These are phyloP conservation scores for Jackrogersella multiformis DNA, from an alignment of 495 filamentous ascomycete species.

Conservation along the genomic window DNA sequence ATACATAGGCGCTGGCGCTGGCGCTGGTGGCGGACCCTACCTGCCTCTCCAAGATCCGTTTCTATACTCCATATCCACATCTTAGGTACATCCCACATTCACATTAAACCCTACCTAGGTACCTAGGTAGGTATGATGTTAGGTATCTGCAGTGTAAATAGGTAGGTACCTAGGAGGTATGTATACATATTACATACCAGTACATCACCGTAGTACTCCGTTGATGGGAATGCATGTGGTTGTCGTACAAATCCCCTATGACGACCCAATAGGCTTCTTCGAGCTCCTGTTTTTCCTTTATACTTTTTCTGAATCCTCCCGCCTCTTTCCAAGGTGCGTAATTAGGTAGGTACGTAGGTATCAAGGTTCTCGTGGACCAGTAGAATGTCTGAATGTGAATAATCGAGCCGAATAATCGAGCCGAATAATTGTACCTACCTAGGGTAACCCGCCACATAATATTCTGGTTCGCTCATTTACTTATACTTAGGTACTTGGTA, in stretches of 20 bases:
- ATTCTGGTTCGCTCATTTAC: neutral
- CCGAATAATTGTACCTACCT: too few relatives aligned
- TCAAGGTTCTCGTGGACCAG: neutral
- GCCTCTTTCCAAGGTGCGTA: too few relatives aligned
- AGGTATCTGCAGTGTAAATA: conserved; percentile 18
- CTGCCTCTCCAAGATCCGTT: neutral
- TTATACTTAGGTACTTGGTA: neutral
- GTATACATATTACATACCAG: too few relatives aligned
- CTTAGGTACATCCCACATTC: neutral
- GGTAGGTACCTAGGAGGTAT: neutral
- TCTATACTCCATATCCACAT: neutral
- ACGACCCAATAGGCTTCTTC: conserved; percentile 25
- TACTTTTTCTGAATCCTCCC: conserved; percentile 27
- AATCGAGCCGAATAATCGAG: neutral
- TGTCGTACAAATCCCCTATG: conserved; percentile 32
- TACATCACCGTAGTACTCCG: conserved; percentile 31
- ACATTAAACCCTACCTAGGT: neutral
- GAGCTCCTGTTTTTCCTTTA: conserved; percentile 13
- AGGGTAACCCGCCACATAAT: neutral
- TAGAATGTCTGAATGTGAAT: neutral
- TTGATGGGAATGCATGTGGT: conserved; percentile 35
- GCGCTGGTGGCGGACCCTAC: conserved; percentile 15
- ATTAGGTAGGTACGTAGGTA: too few relatives aligned
- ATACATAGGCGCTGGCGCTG: conserved; percentile 5
- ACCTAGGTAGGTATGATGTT: neutral